Percentiles rank a stretch among this genome's conserved stretches.
phyloP scores from a whole-genome alignment of 1,139 yeast genomes.

The Scheffersomyces stambukii region DNA sequence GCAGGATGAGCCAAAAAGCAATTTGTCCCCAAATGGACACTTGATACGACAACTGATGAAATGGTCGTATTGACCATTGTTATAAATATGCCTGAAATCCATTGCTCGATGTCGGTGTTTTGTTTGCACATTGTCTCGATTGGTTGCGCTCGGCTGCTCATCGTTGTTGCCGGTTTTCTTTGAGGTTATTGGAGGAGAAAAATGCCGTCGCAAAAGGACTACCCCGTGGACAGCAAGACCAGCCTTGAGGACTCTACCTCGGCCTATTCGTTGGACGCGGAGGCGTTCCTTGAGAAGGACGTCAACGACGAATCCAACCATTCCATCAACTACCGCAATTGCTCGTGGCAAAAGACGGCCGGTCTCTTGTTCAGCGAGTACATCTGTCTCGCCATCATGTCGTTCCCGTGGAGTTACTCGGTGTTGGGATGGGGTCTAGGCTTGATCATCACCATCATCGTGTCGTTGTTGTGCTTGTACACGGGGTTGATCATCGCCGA shows the following conservation, averaged over 20 bases:
- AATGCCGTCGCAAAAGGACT: neutral
- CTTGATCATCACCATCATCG: slow-evolving; percentile 47
- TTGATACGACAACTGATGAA: too few species aligned
- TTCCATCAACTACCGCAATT: slow-evolving; percentile 44
- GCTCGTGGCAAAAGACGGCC: slow-evolving; percentile 58
- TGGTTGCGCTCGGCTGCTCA: too few species aligned
- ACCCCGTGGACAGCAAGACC: neutral
- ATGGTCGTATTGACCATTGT: too few species aligned
- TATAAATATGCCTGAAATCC: too few species aligned
- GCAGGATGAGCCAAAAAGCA: too few species aligned
- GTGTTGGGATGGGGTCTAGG: slow-evolving; percentile 59
- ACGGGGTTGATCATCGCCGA: slow-evolving; percentile 53
- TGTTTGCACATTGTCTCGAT: too few species aligned
- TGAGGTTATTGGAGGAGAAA: too few species aligned
- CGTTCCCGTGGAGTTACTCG: slow-evolving; percentile 63
- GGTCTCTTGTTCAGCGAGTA: slow-evolving; percentile 57
- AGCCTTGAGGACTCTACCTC: neutral
- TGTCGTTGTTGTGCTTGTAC: slow-evolving; percentile 48
- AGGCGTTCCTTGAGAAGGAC: slow-evolving; percentile 9
- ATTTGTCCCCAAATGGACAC: too few species aligned
- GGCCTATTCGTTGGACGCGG: slow-evolving; percentile 7
- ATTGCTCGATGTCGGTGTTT: too few species aligned
- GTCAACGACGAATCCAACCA: slow-evolving; percentile 8
- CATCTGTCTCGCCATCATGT: slow-evolving; percentile 58
- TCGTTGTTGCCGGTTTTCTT: too few species aligned